Conservation (phyloP, 169 alveolate species). For the Eimeria maxima region DNA sequence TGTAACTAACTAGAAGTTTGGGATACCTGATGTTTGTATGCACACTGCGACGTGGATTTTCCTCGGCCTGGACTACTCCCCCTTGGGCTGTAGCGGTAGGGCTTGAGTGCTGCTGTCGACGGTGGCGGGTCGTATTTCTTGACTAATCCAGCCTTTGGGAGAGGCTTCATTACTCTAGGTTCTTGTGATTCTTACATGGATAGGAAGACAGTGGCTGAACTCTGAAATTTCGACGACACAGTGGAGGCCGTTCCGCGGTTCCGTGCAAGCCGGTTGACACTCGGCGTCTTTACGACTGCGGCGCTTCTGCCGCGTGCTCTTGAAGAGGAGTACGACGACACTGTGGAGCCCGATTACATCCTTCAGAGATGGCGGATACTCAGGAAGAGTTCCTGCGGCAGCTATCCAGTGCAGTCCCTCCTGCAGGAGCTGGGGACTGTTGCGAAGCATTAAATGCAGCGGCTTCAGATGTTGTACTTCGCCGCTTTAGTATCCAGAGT, state of each 20-base stretch:
- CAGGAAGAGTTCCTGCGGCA: conserved; percentile 63
- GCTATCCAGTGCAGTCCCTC: conserved; percentile 47
- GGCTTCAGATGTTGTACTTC: conserved; percentile 50
- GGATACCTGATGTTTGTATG: not conserved
- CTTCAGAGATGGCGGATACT: conserved; percentile 50
- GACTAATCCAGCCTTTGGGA: not conserved
- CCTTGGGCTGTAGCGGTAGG: conserved; percentile 10
- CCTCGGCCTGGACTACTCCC: not conserved
- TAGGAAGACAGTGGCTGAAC: conserved; percentile 2
- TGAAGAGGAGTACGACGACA: not conserved
- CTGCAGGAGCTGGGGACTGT: conserved; percentile 75
- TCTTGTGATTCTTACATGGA: not conserved
- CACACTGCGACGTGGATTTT: not conserved
- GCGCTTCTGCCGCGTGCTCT: not conserved
- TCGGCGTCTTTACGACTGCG: not conserved
- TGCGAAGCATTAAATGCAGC: conserved; percentile 69
- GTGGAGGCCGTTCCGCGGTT: not conserved
- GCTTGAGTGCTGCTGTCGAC: conserved; percentile 16
- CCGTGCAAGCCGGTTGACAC: conserved; percentile 23
- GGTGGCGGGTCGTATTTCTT: not conserved
- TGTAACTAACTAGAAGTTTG: not conserved
- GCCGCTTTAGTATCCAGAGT: conserved; percentile 43
- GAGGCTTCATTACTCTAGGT: not conserved
- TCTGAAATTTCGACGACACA: not conserved
- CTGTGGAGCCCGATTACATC: not conserved